Base-by-base conservation (phyloP, 768 basidiomycete genomes). In the Hortiboletus campestris region DNA sequence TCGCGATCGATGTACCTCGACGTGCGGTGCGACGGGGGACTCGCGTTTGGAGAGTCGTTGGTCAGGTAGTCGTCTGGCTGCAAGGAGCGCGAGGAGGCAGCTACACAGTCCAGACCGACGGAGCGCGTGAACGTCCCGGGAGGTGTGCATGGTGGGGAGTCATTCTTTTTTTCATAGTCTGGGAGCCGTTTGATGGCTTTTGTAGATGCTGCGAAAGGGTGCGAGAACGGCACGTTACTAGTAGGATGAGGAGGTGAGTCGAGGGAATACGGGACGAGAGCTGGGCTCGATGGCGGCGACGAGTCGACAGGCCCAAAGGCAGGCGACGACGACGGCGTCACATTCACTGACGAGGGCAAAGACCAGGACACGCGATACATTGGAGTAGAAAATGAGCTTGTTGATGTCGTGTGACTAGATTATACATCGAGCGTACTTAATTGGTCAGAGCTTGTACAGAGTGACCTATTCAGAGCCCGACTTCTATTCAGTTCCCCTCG, bases 161-260 rank as follows among this genome's bases (percentile, higher is more conserved):
- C 53, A 31, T 16, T 34, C 63, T 65, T 71, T 63, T 74, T 77
- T 63, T 84, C 80, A 45, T 81, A 80, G 13, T 74, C 62, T 4
- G 77, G 78, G 28, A 73, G 78, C 5, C 62, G 63, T 61, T 75
- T 75, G 29, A 61, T 72, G 4, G 78, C 76, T 52, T 80, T 82
- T 4, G 79, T 78, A 1, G 84, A 84, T 0, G 78, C 86, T 13
- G 87, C 82, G 50, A 84, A 82, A 0, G 85, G 85, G 61, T 88
- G 68, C 56, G 59, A 53, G 25, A 67, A 56, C 7, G 56, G 41
- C 14, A 14, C 34, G 25, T 25, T 25, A 36, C 46, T 52, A n/a
- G 46, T 31, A 2, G 62, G 48, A 16, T 57, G 60, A 56, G 43
- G 73, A 66, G 39, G 76, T 65, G 41, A 74, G 69, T 57, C 61